Conservation (phyloP, 2,329 filamentous ascomycete genomes). For the Aspergillus luchuensis region DNA sequence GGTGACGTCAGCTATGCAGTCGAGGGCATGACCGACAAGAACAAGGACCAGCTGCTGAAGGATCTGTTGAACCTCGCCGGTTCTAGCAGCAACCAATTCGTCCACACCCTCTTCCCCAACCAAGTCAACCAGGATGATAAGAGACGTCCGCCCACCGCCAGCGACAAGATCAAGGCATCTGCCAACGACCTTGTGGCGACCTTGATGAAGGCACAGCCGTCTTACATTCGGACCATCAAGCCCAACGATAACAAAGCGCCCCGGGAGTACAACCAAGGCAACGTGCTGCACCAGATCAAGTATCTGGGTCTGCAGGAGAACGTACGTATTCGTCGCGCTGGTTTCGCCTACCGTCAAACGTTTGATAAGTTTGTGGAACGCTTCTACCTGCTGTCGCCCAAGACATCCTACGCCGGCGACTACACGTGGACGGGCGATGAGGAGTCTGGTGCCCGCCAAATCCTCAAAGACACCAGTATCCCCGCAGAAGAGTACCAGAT, state of each 20-base stretch:
- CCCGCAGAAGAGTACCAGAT: constrained; percentile 95
- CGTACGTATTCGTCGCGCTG: constrained; percentile 92
- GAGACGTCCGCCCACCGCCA: constrained; percentile 87
- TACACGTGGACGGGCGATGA: constrained; percentile 93
- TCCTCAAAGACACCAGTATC: constrained; percentile 94
- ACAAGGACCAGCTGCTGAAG: constrained; percentile 96
- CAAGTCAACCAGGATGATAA: constrained; percentile 96
- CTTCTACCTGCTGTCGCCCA: constrained; percentile 92
- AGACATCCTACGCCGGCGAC: constrained; percentile 93
- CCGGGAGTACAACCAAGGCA: constrained; percentile 84
- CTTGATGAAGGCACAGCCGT: constrained; percentile 94
- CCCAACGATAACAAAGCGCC: constrained; percentile 99
- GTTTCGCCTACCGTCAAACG: constrained; percentile 94
- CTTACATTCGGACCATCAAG: constrained; percentile 98
- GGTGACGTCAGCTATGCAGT: constrained; percentile 94
- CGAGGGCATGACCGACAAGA: constrained; percentile 98
- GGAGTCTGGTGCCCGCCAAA: constrained; percentile 84
- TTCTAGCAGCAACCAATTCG: constrained; percentile 78
- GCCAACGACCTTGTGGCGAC: constrained; percentile 94
- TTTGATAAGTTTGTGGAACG: constrained; percentile 98
- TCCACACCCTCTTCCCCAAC: constrained; percentile 86
- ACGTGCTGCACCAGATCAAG: constrained; percentile 97
- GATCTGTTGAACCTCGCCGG: constrained; percentile 86
- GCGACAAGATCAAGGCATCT: constrained; percentile 92
- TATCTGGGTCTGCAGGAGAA: constrained; percentile 99